Base-by-base conservation (phyloP, 2,329 filamentous ascomycete genomes). In the Emmonsia crescens region DNA sequence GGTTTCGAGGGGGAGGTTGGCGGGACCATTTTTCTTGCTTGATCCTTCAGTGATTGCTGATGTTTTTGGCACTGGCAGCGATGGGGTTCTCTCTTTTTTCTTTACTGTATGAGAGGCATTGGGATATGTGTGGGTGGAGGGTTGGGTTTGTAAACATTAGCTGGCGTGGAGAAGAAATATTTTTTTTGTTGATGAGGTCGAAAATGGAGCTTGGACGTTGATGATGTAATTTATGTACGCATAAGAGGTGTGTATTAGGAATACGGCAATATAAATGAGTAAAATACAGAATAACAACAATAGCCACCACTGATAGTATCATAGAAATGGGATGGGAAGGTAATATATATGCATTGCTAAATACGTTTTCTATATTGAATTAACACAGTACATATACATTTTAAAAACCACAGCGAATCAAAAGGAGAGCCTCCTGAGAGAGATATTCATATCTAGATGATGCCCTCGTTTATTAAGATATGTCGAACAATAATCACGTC, bases 1-100 rank as follows among this genome's bases (percentile, higher is more conserved):
- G 62, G 48, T 58, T 19, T 46, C 57, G 36, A 14, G 59, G 55
- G n/a, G 55, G 61, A 3, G 61, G 62, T 2, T 27, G 66, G 57
- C 29, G 61, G 64, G 59, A 24, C 48, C 54, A 40, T 38, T 24
- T 24, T 56, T 36, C n/a, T 44, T 44, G 19, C 19, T 21, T 21
- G n/a, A n/a, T n/a, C n/a, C n/a, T n/a, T n/a, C n/a, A n/a, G n/a
- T n/a, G n/a, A n/a, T n/a, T n/a, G n/a, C n/a, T 19, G 3, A 44
- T 44, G 12, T 49, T 16, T 31, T 31, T 29, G 49, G 24, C 48
- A n/a, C 16, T 31, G 27, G 9, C 12, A 49, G 21, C 14, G 10
- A 29, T 42, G 5, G 21, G 46, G 14, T 29, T 27, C 21, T 42
- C 33, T 42, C 12, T 42, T 1, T 42, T 16, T 24, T n/a, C n/a